Percentiles rank a stretch among this genome's conserved stretches.
phyloP scores from a whole-genome alignment of 345 rosid genomes.

The Populus euphratica region DNA sequence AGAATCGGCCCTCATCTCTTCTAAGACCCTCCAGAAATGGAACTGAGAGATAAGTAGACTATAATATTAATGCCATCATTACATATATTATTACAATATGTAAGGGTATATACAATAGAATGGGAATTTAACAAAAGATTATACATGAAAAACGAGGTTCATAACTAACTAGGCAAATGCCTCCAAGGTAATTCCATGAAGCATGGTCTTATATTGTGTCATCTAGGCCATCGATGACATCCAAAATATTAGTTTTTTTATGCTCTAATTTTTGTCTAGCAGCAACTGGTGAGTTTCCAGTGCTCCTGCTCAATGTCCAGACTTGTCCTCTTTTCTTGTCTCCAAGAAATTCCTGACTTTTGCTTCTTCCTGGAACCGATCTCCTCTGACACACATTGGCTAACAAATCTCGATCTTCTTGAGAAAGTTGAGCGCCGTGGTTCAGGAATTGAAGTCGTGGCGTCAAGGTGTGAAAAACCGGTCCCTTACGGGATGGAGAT shows the following conservation, averaged over 20 bases:
- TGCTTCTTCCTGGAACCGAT: constrained; percentile 59
- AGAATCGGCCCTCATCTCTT: background rate
- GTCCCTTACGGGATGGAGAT: constrained; percentile 34
- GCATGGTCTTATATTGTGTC: background rate
- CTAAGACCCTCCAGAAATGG: background rate
- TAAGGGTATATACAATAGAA: constrained; percentile 3
- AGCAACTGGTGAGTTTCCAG: constrained; percentile 56
- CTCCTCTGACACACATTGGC: constrained; percentile 43
- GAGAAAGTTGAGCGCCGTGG: constrained; percentile 37
- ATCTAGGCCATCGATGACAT: constrained; percentile 30
- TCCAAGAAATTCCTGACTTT: constrained; percentile 64
- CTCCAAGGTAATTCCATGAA: background rate
- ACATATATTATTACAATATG: background rate
- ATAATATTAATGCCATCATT: background rate
- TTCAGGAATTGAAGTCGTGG: constrained; percentile 33
- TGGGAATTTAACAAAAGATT: background rate
- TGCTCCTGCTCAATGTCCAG: constrained; percentile 55
- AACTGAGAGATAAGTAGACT: background rate
- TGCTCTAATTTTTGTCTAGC: background rate
- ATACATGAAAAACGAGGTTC: constrained; percentile 3
- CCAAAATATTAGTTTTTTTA: constrained; percentile 10
- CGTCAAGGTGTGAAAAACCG: constrained; percentile 29
- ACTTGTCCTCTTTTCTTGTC: constrained; percentile 34
- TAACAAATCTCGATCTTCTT: constrained; percentile 59
- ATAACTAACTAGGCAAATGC: background rate